These are phyloP conservation scores for Paracoccidioides lutzii DNA, from an alignment of 2,329 filamentous ascomycete genomes.

Conservation along the genomic window DNA sequence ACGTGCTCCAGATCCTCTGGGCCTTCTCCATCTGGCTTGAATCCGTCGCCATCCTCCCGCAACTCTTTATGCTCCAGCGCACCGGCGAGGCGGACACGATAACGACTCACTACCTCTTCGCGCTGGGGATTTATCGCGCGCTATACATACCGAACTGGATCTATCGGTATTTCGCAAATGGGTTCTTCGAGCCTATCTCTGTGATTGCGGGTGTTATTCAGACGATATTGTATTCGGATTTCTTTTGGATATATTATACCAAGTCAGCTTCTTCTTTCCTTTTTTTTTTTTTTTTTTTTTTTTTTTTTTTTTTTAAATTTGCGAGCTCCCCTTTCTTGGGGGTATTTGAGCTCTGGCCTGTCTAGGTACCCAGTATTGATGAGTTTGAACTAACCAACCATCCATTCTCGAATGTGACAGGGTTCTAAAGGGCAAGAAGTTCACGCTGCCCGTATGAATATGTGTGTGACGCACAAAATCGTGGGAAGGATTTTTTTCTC, in stretches of 20 bases:
- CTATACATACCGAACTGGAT: slow-evolving; percentile 99
- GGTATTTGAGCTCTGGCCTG: too few species aligned
- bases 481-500: too few species aligned
- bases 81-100: slow-evolving; percentile 99
- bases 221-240: slow-evolving; percentile 93
- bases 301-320: not conserved
- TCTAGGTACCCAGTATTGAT: not conserved
- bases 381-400: not conserved
- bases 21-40: slow-evolving; percentile 98
- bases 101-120: slow-evolving; percentile 94
- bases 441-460: slow-evolving; percentile 64
- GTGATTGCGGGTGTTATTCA: slow-evolving; percentile 82
- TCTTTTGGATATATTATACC: slow-evolving; percentile 99
- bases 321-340: too few species aligned
- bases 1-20: slow-evolving; percentile 61
- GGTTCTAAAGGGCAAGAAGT: slow-evolving; percentile 76
- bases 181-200: slow-evolving; percentile 73
- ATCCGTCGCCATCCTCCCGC: slow-evolving; percentile 87
- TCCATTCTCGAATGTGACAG: slow-evolving; percentile 17
- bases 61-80: slow-evolving; percentile 95
- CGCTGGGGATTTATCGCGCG: slow-evolving; percentile 78
- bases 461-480: too few species aligned
- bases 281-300: not conserved
- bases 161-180: slow-evolving; percentile 71
- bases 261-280: slow-evolving; percentile 45